phyloP scores from a whole-genome alignment of 2,329 filamentous ascomycete species.

The Trichoderma atrobrunneum region DNA sequence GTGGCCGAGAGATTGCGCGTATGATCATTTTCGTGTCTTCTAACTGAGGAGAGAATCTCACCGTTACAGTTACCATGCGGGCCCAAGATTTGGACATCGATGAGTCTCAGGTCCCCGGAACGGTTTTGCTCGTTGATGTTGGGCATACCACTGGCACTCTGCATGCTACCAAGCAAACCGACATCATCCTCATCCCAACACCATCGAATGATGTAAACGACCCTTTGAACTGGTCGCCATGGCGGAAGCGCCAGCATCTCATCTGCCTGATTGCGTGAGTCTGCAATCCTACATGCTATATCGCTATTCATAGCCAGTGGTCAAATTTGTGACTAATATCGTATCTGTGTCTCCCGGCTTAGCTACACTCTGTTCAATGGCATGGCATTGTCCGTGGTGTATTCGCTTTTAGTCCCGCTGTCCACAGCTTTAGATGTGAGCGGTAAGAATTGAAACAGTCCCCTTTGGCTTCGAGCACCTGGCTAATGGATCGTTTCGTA shows the following conservation, averaged over 20 bases:
- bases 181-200: constrained; percentile 50
- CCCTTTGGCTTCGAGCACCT: not conserved
- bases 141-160: constrained; percentile 32
- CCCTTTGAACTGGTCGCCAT: constrained; percentile 48
- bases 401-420: constrained; percentile 39
- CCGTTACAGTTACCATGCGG: not conserved
- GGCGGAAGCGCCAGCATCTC: constrained; percentile 28
- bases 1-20: not conserved
- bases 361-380: constrained; percentile 41
- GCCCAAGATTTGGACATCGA: constrained; percentile 1
- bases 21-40: not conserved
- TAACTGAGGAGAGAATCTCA: not conserved
- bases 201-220: constrained; percentile 51
- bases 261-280: constrained; percentile 33
- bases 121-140: constrained; percentile 41
- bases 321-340: not conserved
- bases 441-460: not conserved
- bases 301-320: no score
- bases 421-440: constrained; percentile 33
- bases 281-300: no score
- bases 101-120: constrained; percentile 34
- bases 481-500: not conserved
- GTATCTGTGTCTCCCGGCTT: not conserved
- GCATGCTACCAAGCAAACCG: constrained; percentile 33
- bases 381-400: constrained; percentile 40